phyloP scores from a whole-genome alignment of 2,329 filamentous ascomycete species.

The Cladosporium sp. region DNA sequence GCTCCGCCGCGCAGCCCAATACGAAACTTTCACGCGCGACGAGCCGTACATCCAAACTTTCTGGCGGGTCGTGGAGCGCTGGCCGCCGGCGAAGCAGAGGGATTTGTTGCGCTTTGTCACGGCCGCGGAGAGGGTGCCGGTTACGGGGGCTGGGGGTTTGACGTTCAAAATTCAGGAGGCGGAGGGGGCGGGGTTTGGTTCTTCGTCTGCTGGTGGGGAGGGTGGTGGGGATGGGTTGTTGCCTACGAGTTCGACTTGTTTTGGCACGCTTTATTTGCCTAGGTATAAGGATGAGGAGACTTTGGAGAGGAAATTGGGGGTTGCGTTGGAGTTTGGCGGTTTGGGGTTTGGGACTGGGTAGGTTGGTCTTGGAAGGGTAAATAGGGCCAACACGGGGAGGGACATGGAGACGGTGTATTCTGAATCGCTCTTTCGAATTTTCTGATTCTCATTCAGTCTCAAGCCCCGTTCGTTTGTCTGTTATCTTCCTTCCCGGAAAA shows the following conservation, averaged over 20 bases:
- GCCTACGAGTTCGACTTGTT: constrained; percentile 85
- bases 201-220: too few relatives aligned
- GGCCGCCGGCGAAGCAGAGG: constrained; percentile 63
- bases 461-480: too few relatives aligned
- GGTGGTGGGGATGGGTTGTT: background rate
- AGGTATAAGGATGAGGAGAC: constrained; percentile 70
- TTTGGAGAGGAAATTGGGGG: constrained; percentile 67
- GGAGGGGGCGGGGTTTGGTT: background rate
- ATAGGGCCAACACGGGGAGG: too few relatives aligned
- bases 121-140: constrained; percentile 82
- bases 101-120: constrained; percentile 90
- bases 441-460: too few relatives aligned
- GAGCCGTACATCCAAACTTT: constrained; percentile 72
- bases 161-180: constrained; percentile 1
- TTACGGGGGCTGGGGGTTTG: constrained; percentile 58
- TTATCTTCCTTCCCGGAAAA: too few relatives aligned
- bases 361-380: constrained; percentile 6
- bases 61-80: constrained; percentile 72
- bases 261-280: constrained; percentile 79
- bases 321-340: constrained; percentile 78
- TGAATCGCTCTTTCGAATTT: too few relatives aligned
- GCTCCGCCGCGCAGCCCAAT: constrained; percentile 66
- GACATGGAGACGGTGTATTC: too few relatives aligned
- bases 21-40: constrained; percentile 71
- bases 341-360: constrained; percentile 66